phyloP scores from a whole-genome alignment of 2,329 filamentous ascomycete genomes.

The Aspergillus latus region DNA sequence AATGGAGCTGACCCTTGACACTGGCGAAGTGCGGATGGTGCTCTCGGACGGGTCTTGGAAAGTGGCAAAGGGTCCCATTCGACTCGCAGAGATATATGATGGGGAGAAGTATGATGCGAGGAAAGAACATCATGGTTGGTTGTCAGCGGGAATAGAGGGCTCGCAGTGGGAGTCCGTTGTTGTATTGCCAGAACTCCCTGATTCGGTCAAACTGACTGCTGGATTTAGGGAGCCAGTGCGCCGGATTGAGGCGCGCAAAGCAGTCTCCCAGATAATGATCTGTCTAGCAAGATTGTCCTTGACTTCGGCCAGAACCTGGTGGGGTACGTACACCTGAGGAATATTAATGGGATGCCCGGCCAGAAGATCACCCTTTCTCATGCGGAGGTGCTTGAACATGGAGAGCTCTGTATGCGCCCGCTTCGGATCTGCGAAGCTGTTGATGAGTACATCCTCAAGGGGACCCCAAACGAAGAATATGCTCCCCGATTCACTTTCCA shows the following conservation, averaged over 20 bases:
- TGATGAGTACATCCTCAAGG: slow-evolving; percentile 42
- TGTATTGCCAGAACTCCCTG: slow-evolving; percentile 42
- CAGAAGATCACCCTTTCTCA: slow-evolving; percentile 44
- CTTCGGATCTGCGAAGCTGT: slow-evolving; percentile 46
- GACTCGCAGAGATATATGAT: slow-evolving; percentile 49
- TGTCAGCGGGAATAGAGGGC: slow-evolving; percentile 27
- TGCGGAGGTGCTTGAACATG: slow-evolving; percentile 56
- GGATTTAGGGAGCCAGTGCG: slow-evolving; percentile 39
- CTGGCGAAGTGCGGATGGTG: slow-evolving; percentile 14
- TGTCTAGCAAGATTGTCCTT: slow-evolving; percentile 50
- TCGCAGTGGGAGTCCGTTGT: slow-evolving; percentile 29
- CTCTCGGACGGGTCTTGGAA: slow-evolving; percentile 28
- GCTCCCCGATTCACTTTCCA: slow-evolving; percentile 55
- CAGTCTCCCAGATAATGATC: slow-evolving; percentile 32
- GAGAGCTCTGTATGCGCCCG: slow-evolving; percentile 45
- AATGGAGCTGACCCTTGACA: slow-evolving; percentile 26
- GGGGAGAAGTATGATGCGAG: slow-evolving; percentile 53
- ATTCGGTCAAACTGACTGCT: neutral
- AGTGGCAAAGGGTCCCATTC: slow-evolving; percentile 19
- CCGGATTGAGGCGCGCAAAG: slow-evolving; percentile 29
- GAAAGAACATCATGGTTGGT: neutral
- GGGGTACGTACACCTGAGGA: slow-evolving; percentile 47
- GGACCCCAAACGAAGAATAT: slow-evolving; percentile 33
- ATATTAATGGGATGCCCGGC: slow-evolving; percentile 14
- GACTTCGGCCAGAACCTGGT: slow-evolving; percentile 63